Evolutionary conservation across 2,329 filamentous ascomycete genomes (phyloP).

Genomic region (Penicillium sp.): DNA sequence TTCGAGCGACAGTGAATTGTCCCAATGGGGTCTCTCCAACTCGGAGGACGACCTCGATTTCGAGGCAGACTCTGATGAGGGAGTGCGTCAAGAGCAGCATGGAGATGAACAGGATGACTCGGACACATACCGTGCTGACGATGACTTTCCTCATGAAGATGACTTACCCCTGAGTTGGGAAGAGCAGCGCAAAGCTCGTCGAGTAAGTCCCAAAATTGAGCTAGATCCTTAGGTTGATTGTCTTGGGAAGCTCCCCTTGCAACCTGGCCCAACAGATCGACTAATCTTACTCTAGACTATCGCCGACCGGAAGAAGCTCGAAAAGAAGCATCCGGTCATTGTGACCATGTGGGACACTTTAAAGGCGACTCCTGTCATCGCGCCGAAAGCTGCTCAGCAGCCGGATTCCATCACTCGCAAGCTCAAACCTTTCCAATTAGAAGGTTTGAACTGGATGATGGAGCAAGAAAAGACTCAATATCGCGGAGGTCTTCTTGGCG

Average conservation of each 20-base stretch:
- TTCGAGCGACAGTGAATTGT: constrained; percentile 3
- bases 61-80: not conserved
- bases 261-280: constrained; percentile 8
- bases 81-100: not conserved
- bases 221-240: not conserved
- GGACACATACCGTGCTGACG: not conserved
- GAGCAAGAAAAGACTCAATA: constrained; percentile 83
- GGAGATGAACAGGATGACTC: not conserved
- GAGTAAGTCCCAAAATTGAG: constrained; percentile 27
- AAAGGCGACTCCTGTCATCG: constrained; percentile 66
- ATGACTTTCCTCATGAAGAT: constrained; percentile 9
- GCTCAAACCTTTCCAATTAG: constrained; percentile 90
- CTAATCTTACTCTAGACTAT: constrained; percentile 36
- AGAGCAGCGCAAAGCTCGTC: constrained; percentile 22
- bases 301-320: constrained; percentile 67
- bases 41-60: not conserved
- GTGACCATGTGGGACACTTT: constrained; percentile 83
- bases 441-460: constrained; percentile 93
- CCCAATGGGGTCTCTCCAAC: not conserved
- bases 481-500: constrained; percentile 86
- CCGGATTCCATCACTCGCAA: constrained; percentile 76
- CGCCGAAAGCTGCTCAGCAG: constrained; percentile 65
- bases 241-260: constrained; percentile 23
- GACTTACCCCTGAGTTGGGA: constrained; percentile 15
- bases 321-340: constrained; percentile 75